Evolutionary conservation across 441 rosid species (phyloP), one percentile per base, ranked within the genome.

Genomic region (Euphorbia corollata): DNA sequence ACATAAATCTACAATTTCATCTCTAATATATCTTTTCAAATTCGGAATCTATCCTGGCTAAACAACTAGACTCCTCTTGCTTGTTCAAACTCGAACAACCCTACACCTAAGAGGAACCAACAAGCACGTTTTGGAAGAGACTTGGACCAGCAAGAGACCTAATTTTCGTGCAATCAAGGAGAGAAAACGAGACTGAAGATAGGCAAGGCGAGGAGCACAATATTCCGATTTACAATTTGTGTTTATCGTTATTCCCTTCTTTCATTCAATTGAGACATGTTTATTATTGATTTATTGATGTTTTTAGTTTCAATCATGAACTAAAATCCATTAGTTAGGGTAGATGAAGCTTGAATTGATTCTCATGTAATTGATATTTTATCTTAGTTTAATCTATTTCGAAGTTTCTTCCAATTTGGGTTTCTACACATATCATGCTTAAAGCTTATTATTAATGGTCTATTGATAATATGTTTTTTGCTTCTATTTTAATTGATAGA

Each of bases 401-500:
- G 10, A 41, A 11, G 3, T 41, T 41, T 41, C 13, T 11, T 41
- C 13, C 47, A 41, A 41, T 41, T 41, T 3, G 51, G n/a, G 51
- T 45, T 45, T 45, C n/a, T 47, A 67, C 61, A 60, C 19, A 53
- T 67, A 30, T n/a, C 53, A 47, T 45, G n/a, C n/a, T n/a, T n/a
- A n/a, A n/a, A n/a, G n/a, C n/a, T n/a, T n/a, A n/a, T n/a, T n/a
- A n/a, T n/a, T 7, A 18, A 30, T 8, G 57, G 34, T 8, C 10
- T 27, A 9, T 32, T 22, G 15, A 56, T 56, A 58, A 24, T n/a
- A 30, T 38, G 51, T 56, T 34, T 22, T 24, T 15, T 43, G 20
- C 15, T 27, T 18, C 20, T 23, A 24, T 8, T 19, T 19, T 59
- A n/a, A 45, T 13, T 45, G n/a, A 45, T 15, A 1, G 51, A 45